These are phyloP conservation scores for Leccinum boreale DNA, from an alignment of 768 basidiomycete species.

Conservation along the genomic window DNA sequence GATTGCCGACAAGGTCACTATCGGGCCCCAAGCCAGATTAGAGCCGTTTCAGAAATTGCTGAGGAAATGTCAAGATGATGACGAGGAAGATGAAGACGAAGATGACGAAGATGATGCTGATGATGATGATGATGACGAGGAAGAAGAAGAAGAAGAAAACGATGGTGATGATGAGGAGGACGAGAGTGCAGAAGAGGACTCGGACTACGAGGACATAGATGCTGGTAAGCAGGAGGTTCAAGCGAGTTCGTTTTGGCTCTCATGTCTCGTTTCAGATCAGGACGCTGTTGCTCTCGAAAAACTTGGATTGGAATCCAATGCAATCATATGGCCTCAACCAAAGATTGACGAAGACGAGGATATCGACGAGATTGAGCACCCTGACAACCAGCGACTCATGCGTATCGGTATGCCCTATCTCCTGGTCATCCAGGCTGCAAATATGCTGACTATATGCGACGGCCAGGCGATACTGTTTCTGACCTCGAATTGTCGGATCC, in stretches of 20 bases:
- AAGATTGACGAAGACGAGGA: conserved; percentile 60
- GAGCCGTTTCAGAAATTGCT: conserved; percentile 73
- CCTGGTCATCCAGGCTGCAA: not conserved
- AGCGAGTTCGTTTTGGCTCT: not conserved
- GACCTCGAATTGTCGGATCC: conserved; percentile 63
- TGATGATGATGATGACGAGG: conserved; percentile 16
- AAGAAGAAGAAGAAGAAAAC: conserved; percentile 2
- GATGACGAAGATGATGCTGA: conserved; percentile 31
- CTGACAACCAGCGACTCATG: conserved; percentile 73
- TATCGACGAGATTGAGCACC: conserved; percentile 54
- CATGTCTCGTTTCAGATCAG: conserved; percentile 40
- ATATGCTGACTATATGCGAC: conserved; percentile 1
- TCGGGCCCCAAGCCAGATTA: conserved; percentile 72
- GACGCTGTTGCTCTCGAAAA: conserved; percentile 38
- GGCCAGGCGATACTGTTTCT: conserved; percentile 52
- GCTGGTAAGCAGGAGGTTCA: conserved; percentile 44
- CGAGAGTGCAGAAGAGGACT: conserved; percentile 40
- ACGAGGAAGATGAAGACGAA: conserved; percentile 35
- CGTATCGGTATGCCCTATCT: conserved; percentile 53
- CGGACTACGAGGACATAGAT: conserved; percentile 67
- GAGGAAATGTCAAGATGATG: conserved; percentile 38
- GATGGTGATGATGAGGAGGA: conserved; percentile 28
- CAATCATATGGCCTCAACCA: conserved; percentile 77
- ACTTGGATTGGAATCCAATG: conserved; percentile 72
- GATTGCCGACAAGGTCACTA: conserved; percentile 73